Evolutionary conservation across 352 stramenopile genomes (phyloP), one percentile per base, ranked within the genome.

Genomic region (Phytophthora brassicae): DNA sequence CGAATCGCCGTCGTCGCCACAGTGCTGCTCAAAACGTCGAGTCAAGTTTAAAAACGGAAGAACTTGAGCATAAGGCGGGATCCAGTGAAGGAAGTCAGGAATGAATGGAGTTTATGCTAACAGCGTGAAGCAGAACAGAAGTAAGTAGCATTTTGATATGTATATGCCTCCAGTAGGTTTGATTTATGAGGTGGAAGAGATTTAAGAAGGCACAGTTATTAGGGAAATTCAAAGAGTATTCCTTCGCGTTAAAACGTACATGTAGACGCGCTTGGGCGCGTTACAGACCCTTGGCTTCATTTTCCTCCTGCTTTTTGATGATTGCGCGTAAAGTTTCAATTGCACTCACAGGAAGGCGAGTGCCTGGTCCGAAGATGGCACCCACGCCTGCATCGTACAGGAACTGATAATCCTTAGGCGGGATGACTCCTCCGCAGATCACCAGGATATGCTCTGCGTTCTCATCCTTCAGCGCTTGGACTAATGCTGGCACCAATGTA

Each of bases 301-400:
- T 77, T 45, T 80, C 56, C 57, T 78, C 74, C 12, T 62, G 59
- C 62, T 85, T 85, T 59, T 85, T 81, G 54, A 78, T 70, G 43
- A 89, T 82, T 38, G 72, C 74, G 11, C 73, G 65, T 22, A 90
- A 28, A 11, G 77, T 83, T 13, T 87, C 70, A 19, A 54, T 73
- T 6, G 90, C 92, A 50, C 87, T 89, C 41, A 85, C 77, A 20
- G 92, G 88, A 28, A 99, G 92, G 23, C 90, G 84, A 33, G 96
- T 99, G 38, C 97, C 96, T 22, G 97, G 97, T 14, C 97, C 96
- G 74, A 98, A 99, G 48, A 99, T 90, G 45, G 90, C 94, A 38
- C 74, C 76, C 17, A 97, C 96, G 24, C 94, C 95, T 43, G 89
- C 79, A 26, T 98, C 81, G 61, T 98, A 94, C 29, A 99, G 70